A percentile compares a stretch with the other conserved stretches of the same genome.
Conservation (phyloP, 2,329 filamentous ascomycete genomes). For the Ascochyta fabae region DNA sequence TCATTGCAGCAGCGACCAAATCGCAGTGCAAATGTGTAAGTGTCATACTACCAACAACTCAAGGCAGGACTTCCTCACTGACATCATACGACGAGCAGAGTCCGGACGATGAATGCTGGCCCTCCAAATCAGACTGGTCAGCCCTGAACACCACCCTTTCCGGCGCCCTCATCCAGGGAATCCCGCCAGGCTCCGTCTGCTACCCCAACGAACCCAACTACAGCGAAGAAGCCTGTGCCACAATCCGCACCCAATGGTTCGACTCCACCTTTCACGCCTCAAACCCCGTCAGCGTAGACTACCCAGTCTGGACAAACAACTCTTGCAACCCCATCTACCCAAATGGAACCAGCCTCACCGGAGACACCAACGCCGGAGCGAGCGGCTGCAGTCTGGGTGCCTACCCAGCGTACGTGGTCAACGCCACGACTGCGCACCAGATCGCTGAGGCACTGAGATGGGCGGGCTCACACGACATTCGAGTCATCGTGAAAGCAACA, state of each 20-base stretch:
- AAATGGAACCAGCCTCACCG: constrained; percentile 39
- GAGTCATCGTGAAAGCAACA: constrained; percentile 38
- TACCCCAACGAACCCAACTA: constrained; percentile 32
- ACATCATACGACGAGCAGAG: constrained; percentile 10
- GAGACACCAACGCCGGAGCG: constrained; percentile 27
- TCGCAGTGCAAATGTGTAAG: constrained; percentile 33
- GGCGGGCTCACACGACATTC: constrained; percentile 29
- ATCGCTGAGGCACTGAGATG: constrained; percentile 30
- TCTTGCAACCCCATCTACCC: constrained; percentile 39
- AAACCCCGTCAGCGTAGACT: constrained; percentile 39
- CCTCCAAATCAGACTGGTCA: constrained; percentile 26
- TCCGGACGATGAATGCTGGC: constrained; percentile 31
- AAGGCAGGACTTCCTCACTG: too few species aligned
- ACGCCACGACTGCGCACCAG: constrained; percentile 30
- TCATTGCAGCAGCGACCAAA: background rate
- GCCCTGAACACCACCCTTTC: constrained; percentile 29
- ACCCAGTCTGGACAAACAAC: constrained; percentile 39
- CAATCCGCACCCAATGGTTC: constrained; percentile 34
- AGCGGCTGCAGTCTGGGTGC: constrained; percentile 32
- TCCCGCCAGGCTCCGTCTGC: constrained; percentile 38
- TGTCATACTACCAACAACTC: too few species aligned
- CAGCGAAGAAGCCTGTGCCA: constrained; percentile 25
- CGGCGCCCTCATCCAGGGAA: constrained; percentile 26
- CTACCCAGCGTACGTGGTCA: constrained; percentile 40
- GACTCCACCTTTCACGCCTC: constrained; percentile 36